These are phyloP conservation scores for Paraconiothyrium sp. DNA, from an alignment of 2,329 filamentous ascomycete species.

Conservation along the genomic window DNA sequence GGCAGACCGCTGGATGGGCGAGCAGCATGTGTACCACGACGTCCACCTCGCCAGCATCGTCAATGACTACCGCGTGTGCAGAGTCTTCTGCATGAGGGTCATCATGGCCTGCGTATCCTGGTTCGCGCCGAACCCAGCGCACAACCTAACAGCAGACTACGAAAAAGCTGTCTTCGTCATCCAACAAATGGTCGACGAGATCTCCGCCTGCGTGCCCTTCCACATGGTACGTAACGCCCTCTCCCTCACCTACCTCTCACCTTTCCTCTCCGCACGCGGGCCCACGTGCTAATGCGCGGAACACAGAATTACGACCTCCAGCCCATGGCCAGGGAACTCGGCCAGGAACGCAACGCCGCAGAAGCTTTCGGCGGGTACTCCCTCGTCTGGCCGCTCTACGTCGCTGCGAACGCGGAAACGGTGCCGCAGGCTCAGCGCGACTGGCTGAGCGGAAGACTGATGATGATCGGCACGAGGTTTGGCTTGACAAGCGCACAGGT, in stretches of 20 bases:
- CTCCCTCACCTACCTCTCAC: no score
- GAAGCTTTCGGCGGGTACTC: slow-evolving; percentile 53
- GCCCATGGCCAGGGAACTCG: slow-evolving; percentile 42
- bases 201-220: slow-evolving; percentile 52
- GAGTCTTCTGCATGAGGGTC: slow-evolving; percentile 52
- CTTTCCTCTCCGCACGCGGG: no score
- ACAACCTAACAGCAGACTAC: slow-evolving; percentile 24
- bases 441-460: slow-evolving; percentile 50
- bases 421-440: slow-evolving; percentile 47
- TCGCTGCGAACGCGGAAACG: slow-evolving; percentile 49
- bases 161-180: slow-evolving; percentile 38
- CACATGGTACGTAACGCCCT: slow-evolving; percentile 34
- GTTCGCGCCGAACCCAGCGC: slow-evolving; percentile 27
- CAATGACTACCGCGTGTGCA: slow-evolving; percentile 53
- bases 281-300: neutral
- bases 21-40: slow-evolving; percentile 52
- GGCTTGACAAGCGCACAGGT: slow-evolving; percentile 49
- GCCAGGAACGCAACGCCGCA: slow-evolving; percentile 48
- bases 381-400: slow-evolving; percentile 53
- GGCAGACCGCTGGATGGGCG: slow-evolving; percentile 49
- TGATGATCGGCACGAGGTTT: slow-evolving; percentile 48
- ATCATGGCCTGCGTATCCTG: slow-evolving; percentile 49
- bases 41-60: slow-evolving; percentile 50
- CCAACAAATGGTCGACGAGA: slow-evolving; percentile 52
- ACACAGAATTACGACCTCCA: slow-evolving; percentile 46